Base-by-base conservation (phyloP, 2,329 filamentous ascomycete species). In the Colletotrichum incanum region DNA sequence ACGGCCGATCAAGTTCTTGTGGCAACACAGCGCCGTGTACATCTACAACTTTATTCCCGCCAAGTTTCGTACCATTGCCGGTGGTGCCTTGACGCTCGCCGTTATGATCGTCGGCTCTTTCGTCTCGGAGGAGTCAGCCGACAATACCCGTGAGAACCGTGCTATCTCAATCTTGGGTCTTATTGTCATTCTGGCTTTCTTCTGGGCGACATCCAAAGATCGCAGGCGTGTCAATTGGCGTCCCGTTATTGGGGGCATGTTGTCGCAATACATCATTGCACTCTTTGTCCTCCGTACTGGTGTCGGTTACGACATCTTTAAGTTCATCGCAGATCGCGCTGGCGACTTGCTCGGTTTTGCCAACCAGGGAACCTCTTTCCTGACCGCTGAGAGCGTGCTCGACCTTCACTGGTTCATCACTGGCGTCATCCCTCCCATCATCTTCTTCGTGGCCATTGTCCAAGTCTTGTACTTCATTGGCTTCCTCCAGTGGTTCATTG, bases 401-500 rank as follows among this genome's bases (percentile, higher is more conserved):
- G 45, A 82, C 3, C 78, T 86, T 1, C 76, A 77, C 5, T 94
- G 88, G 89, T 98, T 97, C 88, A 86, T 98, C 74, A 87, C 93
- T 61, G 85, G 87, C 61, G 94, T 97, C 74, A 88, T 97, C n/a
- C 94, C 95, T 0, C 92, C 95, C 77, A 97, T 98, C 83, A 94
- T 98, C 85, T 98, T 98, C 90, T 98, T 98, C 90, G 93, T 98
- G 71, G 91, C 95, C 1, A 87, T 98, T n/a, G 94, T 97, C 34
- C 93, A 97, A 82, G 89, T 98, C 18, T 83, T 97, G 54, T 97
- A 94, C 85, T 93, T 95, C 85, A 87, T 91, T 76, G 93, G 93
- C 2, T 86, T 95, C 74, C 85, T 98, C 65, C 95, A 97, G 83
- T 98, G 95, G 95, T 94, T 95, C 83, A 90, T 98, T 78, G 86